Evolutionary conservation across 1,284 basidiomycete genomes (phyloP).

Genomic region (Bondarzewia mesenterica): DNA sequence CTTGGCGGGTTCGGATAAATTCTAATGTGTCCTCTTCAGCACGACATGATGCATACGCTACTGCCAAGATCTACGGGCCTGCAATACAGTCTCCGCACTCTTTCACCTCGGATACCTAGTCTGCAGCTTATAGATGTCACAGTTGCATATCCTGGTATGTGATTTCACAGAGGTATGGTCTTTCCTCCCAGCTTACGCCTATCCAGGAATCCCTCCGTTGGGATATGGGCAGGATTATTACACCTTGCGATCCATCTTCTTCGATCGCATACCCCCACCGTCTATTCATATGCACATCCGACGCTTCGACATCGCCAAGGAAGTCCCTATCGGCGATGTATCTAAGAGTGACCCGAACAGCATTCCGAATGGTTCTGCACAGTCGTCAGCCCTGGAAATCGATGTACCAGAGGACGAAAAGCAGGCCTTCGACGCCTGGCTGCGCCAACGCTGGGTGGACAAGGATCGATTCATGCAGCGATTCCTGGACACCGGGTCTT

Average conservation of each 20-base stretch:
- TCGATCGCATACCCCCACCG: slow-evolving; percentile 78
- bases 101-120: slow-evolving; percentile 70
- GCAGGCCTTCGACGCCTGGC: slow-evolving; percentile 75
- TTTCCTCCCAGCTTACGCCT: too few species aligned
- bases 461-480: slow-evolving; percentile 74
- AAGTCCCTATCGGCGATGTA: slow-evolving; percentile 61
- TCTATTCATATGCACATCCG: slow-evolving; percentile 82
- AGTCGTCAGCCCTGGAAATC: slow-evolving; percentile 32
- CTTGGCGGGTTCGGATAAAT: neutral
- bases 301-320: slow-evolving; percentile 56
- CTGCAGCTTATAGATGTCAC: slow-evolving; percentile 86
- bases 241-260: slow-evolving; percentile 85
- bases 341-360: slow-evolving; percentile 28
- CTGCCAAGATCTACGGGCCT: slow-evolving; percentile 90
- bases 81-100: slow-evolving; percentile 76
- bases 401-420: slow-evolving; percentile 67
- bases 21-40: slow-evolving; percentile 30
- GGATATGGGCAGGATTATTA: slow-evolving; percentile 81
- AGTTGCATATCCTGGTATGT: slow-evolving; percentile 76
- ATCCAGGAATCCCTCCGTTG: slow-evolving; percentile 53
- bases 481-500: slow-evolving; percentile 47
- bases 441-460: slow-evolving; percentile 71
- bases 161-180: neutral
- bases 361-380: slow-evolving; percentile 18
- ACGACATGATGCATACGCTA: slow-evolving; percentile 73